Evolutionary conservation across 257 asterid species (phyloP).

Genomic region (Solanum pimpinellifolium): DNA sequence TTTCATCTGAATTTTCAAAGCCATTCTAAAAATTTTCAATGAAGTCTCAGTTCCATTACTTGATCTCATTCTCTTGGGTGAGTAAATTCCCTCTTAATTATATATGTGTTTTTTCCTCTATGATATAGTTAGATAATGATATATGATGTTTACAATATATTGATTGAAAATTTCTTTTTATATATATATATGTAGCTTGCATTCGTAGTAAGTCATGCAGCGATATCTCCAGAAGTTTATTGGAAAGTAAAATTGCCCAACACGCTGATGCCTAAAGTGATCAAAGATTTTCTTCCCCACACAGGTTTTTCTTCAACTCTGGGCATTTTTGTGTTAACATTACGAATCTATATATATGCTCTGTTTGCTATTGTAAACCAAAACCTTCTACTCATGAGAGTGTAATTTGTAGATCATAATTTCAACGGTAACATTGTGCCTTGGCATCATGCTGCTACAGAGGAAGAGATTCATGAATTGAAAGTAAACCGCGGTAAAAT

Average conservation of each 20-base stretch:
- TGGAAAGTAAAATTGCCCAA: conserved; percentile 4
- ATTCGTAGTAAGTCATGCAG: conserved; percentile 7
- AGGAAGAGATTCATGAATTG: too few relatives aligned
- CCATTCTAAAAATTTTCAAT: not conserved
- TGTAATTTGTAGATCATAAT: not conserved
- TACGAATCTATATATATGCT: not conserved
- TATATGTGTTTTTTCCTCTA: not conserved
- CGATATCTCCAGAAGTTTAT: conserved; percentile 1
- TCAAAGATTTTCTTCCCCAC: not conserved
- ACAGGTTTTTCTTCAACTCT: not conserved
- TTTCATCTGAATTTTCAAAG: not conserved
- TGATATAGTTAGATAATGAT: too few relatives aligned
- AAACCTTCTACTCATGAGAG: too few relatives aligned
- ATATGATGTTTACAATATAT: too few relatives aligned
- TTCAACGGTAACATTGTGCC: too few relatives aligned
- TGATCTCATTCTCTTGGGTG: not conserved
- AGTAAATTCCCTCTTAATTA: not conserved
- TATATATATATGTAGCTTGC: not conserved
- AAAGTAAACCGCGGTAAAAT: too few relatives aligned
- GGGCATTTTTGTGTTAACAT: not conserved
- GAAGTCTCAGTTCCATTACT: not conserved
- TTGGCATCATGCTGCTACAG: too few relatives aligned
- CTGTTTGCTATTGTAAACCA: too few relatives aligned
- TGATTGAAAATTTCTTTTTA: not conserved
- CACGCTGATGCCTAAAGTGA: conserved; percentile 6